phyloP scores from a whole-genome alignment of 345 rosid species.

The Gossypium australe region DNA sequence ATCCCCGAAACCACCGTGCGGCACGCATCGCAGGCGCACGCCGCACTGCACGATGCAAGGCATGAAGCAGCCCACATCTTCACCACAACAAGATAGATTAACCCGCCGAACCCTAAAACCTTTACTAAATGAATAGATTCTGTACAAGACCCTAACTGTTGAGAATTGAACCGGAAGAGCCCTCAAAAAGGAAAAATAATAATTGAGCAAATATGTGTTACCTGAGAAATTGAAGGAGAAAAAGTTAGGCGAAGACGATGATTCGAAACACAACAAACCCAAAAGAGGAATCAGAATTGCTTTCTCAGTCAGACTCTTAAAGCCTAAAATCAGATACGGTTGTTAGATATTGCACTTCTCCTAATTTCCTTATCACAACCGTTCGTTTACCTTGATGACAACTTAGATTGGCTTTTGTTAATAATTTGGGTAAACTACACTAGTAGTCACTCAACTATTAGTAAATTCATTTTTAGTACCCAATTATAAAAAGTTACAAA shows the following conservation, averaged over 20 bases:
- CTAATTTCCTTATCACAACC: no score
- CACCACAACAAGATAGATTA: conserved; percentile 7
- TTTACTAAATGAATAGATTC: neutral
- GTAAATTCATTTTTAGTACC: no score
- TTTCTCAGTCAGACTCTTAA: neutral
- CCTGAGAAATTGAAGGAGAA: conserved; percentile 11
- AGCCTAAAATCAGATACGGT: neutral
- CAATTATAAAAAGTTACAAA: no score
- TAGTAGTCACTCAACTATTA: no score
- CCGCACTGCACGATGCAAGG: conserved; percentile 96
- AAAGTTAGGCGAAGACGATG: neutral
- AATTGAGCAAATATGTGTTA: neutral
- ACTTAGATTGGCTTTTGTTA: no score
- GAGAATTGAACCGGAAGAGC: neutral
- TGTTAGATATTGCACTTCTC: neutral
- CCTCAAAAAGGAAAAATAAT: neutral
- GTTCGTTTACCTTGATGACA: no score
- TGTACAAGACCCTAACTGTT: neutral
- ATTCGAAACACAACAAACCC: neutral
- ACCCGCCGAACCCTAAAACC: conserved; percentile 3
- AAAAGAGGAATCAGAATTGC: neutral
- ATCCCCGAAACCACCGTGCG: conserved; percentile 84
- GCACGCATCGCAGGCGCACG: conserved; percentile 96
- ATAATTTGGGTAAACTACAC: no score
- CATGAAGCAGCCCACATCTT: conserved; percentile 99